These are phyloP conservation scores for Penicillium manginii DNA, from an alignment of 495 filamentous ascomycete species.

Conservation along the genomic window DNA sequence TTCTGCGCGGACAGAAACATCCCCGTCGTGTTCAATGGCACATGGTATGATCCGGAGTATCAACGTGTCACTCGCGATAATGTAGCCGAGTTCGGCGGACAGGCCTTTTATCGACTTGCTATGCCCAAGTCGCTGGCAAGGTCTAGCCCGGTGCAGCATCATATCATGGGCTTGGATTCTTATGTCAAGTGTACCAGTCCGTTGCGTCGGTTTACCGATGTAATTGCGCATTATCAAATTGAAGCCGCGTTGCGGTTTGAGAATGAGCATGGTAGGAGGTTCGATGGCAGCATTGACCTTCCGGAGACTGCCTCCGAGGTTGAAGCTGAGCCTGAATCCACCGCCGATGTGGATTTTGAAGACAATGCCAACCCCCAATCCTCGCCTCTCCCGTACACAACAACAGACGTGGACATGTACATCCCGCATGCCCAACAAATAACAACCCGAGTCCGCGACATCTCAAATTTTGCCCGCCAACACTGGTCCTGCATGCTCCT, in stretches of 20 bases:
- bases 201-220: conserved; percentile 78
- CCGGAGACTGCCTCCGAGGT: background rate
- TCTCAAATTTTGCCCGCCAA: conserved; percentile 40
- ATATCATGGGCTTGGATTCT: conserved; percentile 63
- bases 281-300: conserved; percentile 42
- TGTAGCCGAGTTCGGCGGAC: conserved; percentile 35
- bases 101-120: conserved; percentile 35
- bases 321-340: background rate
- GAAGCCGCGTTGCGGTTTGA: conserved; percentile 79
- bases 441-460: conserved; percentile 35
- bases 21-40: conserved; percentile 75
- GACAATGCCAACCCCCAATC: too few relatives aligned
- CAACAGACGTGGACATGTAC: conserved; percentile 54
- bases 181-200: conserved; percentile 87
- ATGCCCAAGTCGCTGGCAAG: conserved; percentile 56
- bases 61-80: conserved; percentile 43
- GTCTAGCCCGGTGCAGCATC: conserved; percentile 55
- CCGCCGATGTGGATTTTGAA: too few relatives aligned
- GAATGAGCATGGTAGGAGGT: conserved; percentile 52
- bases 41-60: conserved; percentile 62
- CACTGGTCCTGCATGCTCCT: conserved; percentile 74
- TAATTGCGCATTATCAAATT: conserved; percentile 92
- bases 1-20: conserved; percentile 79
- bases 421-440: conserved; percentile 38
- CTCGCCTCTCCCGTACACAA: conserved; percentile 65